Evolutionary conservation across 768 basidiomycete species (phyloP).

Genomic region (Leccinum truebloodii): DNA sequence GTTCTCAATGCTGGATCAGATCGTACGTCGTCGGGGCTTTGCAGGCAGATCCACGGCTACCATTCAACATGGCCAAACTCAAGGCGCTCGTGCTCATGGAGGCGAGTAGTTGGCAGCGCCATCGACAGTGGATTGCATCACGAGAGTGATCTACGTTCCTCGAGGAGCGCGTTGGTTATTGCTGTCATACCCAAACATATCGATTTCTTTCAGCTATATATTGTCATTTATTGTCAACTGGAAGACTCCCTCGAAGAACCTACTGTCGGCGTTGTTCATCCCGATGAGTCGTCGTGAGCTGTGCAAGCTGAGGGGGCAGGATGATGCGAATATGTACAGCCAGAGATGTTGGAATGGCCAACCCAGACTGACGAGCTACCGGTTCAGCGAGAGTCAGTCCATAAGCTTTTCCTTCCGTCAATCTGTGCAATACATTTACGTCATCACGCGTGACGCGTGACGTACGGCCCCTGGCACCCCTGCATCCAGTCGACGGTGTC

Average conservation of each 20-base stretch:
- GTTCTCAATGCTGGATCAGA: slow-evolving; percentile 25
- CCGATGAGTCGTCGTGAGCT: no score
- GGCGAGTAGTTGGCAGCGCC: slow-evolving; percentile 42
- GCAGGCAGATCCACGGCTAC: slow-evolving; percentile 39
- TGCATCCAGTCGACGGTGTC: no score
- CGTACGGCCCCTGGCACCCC: no score
- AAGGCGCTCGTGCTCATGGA: slow-evolving; percentile 41
- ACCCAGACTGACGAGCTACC: no score
- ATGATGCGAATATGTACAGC: no score
- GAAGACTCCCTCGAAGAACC: background rate
- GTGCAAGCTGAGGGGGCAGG: no score
- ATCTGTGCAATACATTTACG: no score
- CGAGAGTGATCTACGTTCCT: slow-evolving; percentile 14
- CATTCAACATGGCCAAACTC: slow-evolving; percentile 37
- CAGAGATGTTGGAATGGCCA: no score
- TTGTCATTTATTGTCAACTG: background rate
- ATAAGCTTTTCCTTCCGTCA: no score
- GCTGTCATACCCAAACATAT: background rate
- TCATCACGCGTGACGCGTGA: no score
- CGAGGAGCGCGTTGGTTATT: background rate
- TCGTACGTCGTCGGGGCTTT: slow-evolving; percentile 46
- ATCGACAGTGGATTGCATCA: slow-evolving; percentile 39
- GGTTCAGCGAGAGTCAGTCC: no score
- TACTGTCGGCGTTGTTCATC: no score
- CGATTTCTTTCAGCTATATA: background rate